Evolutionary conservation across 2,329 filamentous ascomycete species (phyloP), one percentile per base, ranked within the genome.

Genomic region (Penicillium sp.): DNA sequence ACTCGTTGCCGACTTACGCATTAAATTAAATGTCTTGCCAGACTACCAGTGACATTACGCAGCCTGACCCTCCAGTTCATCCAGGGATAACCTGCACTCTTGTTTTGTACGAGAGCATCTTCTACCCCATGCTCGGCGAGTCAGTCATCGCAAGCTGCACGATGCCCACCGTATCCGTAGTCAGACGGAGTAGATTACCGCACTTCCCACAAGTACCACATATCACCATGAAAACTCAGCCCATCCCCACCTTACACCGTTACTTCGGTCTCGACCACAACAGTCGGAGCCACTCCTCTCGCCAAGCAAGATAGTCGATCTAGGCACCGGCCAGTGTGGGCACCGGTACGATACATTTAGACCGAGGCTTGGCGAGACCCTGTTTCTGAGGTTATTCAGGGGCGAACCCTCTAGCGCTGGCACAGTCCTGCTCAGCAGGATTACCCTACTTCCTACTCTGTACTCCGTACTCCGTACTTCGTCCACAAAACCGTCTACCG

Each of bases 321-420:
- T 61, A 21, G 60, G 50, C 59, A 34, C 21, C 42, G 42, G 33
- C 42, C 7, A 14, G 45, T 37, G 45, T 43, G 49, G 46, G 26
- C 31, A 36, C 48, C 23, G 19, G 42, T 45, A 45, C 42, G 14
- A 45, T 45, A 31, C 42, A 31, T 48, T 52, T 40, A 47, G 48
- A 33, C 18, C 31, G 10, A 59, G 48, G 49, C 59, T 62, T 60
- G 59, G 55, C 61, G 31, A 50, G 31, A 51, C 49, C 47, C 46
- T 55, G 42, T 54, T 49, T 57, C 31, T 60, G 59, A 60, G 56
- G 56, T 50, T 63, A 58, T 59, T 61, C 57, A 60, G 54, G 52
- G 56, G 55, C n/a, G 26, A 45, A 44, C 16, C 9, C 11, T 8
- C 24, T 29, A 29, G 40, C 24, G 36, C 4, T n/a, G 10, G n/a